phyloP scores from a whole-genome alignment of 306 rosid genomes.

The Argentina anserina region DNA sequence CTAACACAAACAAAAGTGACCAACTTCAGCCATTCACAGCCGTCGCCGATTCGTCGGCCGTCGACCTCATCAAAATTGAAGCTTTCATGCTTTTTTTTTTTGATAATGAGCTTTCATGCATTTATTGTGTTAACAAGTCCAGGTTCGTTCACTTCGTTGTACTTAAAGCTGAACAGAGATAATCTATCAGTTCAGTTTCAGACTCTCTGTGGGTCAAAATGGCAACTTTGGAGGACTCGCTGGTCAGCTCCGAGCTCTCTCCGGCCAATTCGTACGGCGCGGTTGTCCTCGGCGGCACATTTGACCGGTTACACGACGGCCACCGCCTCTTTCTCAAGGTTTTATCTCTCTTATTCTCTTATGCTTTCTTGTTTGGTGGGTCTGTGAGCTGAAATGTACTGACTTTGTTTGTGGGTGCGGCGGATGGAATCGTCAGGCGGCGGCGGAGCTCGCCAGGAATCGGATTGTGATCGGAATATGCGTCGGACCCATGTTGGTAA shows the following conservation, averaged over 20 bases:
- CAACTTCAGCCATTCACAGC: too few relatives aligned
- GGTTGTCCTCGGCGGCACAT: slow-evolving; percentile 91
- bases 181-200: not conserved
- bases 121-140: not conserved
- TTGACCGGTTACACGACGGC: slow-evolving; percentile 87
- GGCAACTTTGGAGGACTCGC: slow-evolving; percentile 45
- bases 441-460: slow-evolving; percentile 61
- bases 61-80: not conserved
- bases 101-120: not conserved
- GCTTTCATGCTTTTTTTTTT: not conserved
- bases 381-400: slow-evolving; percentile 5
- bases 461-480: slow-evolving; percentile 79
- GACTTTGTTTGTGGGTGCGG: not conserved
- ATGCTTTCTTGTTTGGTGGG: not conserved
- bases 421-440: slow-evolving; percentile 37
- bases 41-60: not conserved
- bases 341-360: not conserved
- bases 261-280: slow-evolving; percentile 66
- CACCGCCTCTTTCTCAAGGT: slow-evolving; percentile 93
- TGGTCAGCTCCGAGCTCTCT: slow-evolving; percentile 46
- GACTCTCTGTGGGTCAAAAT: not conserved
- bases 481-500: slow-evolving; percentile 81
- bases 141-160: too few relatives aligned
- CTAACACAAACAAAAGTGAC: too few relatives aligned
- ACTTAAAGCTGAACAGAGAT: not conserved